Conservation (phyloP, 805 yeast genomes). For the Peterozyma xylosa region DNA sequence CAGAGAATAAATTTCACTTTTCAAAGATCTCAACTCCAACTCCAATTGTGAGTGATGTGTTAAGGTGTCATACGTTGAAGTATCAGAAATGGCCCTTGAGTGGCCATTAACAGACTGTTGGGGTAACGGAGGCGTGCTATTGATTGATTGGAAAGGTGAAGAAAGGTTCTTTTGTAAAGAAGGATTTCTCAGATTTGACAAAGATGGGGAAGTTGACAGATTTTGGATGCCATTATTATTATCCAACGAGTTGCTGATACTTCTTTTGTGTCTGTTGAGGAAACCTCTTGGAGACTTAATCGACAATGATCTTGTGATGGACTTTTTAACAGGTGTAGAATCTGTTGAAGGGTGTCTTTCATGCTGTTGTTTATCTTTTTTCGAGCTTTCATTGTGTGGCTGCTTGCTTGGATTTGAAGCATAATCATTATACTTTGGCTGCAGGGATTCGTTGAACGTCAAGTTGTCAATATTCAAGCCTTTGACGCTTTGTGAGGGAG, state of each 20-base stretch:
- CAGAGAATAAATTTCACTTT: conserved; percentile 31
- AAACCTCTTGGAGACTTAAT: conserved; percentile 15
- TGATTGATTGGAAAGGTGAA: conserved; percentile 13
- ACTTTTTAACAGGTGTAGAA: conserved; percentile 12
- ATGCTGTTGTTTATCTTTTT: conserved; percentile 9
- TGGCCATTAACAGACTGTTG: conserved; percentile 19
- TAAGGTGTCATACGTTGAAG: conserved; percentile 26
- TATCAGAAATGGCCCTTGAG: conserved; percentile 35
- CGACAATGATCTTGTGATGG: conserved; percentile 16
- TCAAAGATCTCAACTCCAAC: conserved; percentile 28
- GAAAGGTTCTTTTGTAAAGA: too few species aligned
- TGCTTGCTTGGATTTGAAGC: conserved; percentile 6
- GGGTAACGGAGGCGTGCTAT: conserved; percentile 39
- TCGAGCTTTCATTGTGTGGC: conserved; percentile 6
- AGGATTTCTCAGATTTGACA: too few species aligned
- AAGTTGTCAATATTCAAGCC: conserved; percentile 9
- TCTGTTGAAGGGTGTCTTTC: conserved; percentile 10
- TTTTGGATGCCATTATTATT: conserved; percentile 9
- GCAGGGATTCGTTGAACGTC: not conserved
- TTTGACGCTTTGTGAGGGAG: conserved; percentile 8
- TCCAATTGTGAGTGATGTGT: conserved; percentile 26
- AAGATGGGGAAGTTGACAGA: conserved; percentile 7
- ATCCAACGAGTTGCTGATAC: conserved; percentile 12
- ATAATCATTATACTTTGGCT: not conserved
- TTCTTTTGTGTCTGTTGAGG: conserved; percentile 21